Conservation (phyloP, 345 rosid species). For the Lumnitzera littorea region DNA sequence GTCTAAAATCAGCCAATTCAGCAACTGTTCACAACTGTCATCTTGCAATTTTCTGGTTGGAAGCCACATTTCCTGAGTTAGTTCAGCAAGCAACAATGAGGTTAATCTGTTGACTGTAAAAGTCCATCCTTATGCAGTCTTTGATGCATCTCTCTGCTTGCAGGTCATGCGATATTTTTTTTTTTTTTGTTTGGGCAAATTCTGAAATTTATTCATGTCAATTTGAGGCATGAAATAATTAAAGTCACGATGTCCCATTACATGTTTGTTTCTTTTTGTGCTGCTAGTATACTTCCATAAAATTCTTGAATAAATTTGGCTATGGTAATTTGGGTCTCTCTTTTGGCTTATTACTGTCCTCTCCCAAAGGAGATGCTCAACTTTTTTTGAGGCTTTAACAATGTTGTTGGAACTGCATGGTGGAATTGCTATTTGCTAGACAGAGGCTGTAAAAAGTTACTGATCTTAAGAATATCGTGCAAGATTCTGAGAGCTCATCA, state of each 20-base stretch:
- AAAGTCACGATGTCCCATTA: not conserved
- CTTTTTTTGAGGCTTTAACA: not conserved
- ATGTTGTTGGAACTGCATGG: not conserved
- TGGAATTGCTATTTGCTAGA: too few relatives aligned
- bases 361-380: too few relatives aligned
- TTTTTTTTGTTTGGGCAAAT: not conserved
- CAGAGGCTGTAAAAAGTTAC: too few relatives aligned
- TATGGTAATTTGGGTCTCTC: too few relatives aligned
- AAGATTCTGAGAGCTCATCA: too few relatives aligned
- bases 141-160: conserved; percentile 83
- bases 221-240: not conserved
- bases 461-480: too few relatives aligned
- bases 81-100: conserved; percentile 35
- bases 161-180: conserved; percentile 49
- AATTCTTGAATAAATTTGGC: too few relatives aligned
- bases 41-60: conserved; percentile 88
- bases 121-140: conserved; percentile 68
- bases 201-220: too few relatives aligned
- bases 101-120: conserved; percentile 38
- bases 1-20: conserved; percentile 58
- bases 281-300: too few relatives aligned
- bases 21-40: conserved; percentile 61
- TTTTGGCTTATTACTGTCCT: too few relatives aligned
- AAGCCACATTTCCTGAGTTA: conserved; percentile 84
- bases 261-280: not conserved